Evolutionary conservation across 2,329 filamentous ascomycete species (phyloP), one percentile per base, ranked within the genome.

Genomic region (Aspergillus luchuensis): DNA sequence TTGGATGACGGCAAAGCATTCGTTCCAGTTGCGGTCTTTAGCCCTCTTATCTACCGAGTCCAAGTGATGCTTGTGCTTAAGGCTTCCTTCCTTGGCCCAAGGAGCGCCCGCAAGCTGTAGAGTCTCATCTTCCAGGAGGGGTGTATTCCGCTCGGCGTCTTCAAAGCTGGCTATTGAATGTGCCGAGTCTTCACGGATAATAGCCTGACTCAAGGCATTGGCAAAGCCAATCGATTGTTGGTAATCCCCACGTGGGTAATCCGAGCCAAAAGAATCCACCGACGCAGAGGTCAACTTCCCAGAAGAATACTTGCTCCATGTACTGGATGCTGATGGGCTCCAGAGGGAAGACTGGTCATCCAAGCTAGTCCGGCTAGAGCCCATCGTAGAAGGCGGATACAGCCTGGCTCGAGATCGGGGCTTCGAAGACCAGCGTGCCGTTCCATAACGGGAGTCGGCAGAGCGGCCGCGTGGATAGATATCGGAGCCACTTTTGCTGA

Each of bases 221-320:
- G 95, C 95, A 72, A 99, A 99, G 0, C 95, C 95, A 72, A 99
- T 97, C 0, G 92, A 96, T 77, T 97, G 93, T 76, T 97, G 92
- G 75, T 94, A 97, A 69, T 96, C 92, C 45, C 87, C 88, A 50
- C 88, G 85, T 5, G 87, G 88, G 74, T 89, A 89, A 36, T 87
- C 85, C 1, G 91, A 92, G 19, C 88, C 89, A 68, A 98, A 88
- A 1, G 93, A 97, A 73, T 97, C 92, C 70, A 97, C 90, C 4
- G 93, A 97, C 82, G 95, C 91, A 3, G 92, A 94, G 0, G 92
- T 92, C 63, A 96, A 88, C 72, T 96, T 92, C 33, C 93, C 92
- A 62, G 96, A 84, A 0, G 94, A 98, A 71, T 95, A 91, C 70
- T 91, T 94, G 79, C 93, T 97, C 92, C 93, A 97, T 0, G 91